Evolutionary conservation across 1,284 basidiomycete species (phyloP).

Genomic region (Phlebopus sp.): DNA sequence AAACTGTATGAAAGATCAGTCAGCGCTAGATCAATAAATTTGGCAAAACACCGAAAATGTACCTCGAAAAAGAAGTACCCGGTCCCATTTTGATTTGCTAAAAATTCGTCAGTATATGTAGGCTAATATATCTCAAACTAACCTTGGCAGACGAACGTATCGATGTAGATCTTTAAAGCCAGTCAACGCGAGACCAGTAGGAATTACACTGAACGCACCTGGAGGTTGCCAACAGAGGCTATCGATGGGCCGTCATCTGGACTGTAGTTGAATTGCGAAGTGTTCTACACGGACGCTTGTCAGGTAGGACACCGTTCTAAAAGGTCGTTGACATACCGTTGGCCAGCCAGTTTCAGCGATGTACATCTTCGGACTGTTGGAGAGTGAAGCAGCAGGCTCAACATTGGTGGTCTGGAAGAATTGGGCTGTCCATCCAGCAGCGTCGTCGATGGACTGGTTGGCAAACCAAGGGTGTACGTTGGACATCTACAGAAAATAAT

Average conservation of each 20-base stretch:
- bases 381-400: conserved; percentile 18
- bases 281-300: conserved; percentile 40
- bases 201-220: conserved; percentile 36
- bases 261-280: conserved; percentile 49
- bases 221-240: conserved; percentile 69
- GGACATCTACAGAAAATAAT: conserved; percentile 33
- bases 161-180: conserved; percentile 60
- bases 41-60: conserved; percentile 16
- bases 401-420: conserved; percentile 35
- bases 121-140: conserved; percentile 9
- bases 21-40: conserved; percentile 1
- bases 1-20: conserved; percentile 44
- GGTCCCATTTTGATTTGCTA: conserved; percentile 75
- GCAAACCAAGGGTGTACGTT: conserved; percentile 91
- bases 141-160: conserved; percentile 80
- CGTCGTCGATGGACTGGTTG: conserved; percentile 63
- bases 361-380: conserved; percentile 36
- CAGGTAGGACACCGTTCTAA: conserved; percentile 3
- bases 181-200: conserved; percentile 5
- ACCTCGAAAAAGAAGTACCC: conserved; percentile 87
- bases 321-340: conserved; percentile 45
- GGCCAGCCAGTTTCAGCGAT: conserved; percentile 79
- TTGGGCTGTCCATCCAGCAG: conserved; percentile 37
- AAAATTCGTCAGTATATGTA: conserved; percentile 9
- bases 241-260: conserved; percentile 62